A percentile compares a stretch with the other conserved stretches of the same genome.
phyloP scores from a whole-genome alignment of 352 stramenopile genomes.

The Hyaloperonospora brassicae region DNA sequence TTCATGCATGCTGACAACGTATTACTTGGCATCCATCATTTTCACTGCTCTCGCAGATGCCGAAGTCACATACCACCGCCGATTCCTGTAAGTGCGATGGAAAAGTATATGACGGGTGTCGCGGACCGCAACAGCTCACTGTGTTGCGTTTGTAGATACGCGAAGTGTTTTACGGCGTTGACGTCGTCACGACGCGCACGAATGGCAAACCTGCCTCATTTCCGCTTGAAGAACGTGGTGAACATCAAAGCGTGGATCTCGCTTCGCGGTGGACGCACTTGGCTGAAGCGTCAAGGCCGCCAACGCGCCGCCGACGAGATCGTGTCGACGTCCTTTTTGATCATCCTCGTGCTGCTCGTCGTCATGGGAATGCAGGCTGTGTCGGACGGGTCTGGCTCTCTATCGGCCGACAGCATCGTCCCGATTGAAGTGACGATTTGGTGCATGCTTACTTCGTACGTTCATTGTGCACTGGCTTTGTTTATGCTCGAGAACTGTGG shows the following conservation, averaged over 20 bases:
- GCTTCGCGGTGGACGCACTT: constrained; percentile 76
- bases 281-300: constrained; percentile 78
- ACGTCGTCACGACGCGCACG: constrained; percentile 78
- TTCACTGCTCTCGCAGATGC: constrained; percentile 73
- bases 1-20: constrained; percentile 69
- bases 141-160: constrained; percentile 39
- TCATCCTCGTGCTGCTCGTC: constrained; percentile 78
- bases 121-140: constrained; percentile 8
- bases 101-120: neutral
- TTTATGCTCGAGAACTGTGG: neutral
- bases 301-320: constrained; percentile 85
- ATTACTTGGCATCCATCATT: constrained; percentile 63
- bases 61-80: constrained; percentile 80
- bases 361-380: constrained; percentile 82
- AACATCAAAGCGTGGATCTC: constrained; percentile 90
- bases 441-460: constrained; percentile 75
- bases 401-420: constrained; percentile 53
- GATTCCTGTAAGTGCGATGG: constrained; percentile 48
- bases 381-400: constrained; percentile 44
- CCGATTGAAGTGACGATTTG: constrained; percentile 84
- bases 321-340: constrained; percentile 83
- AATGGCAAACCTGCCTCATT: constrained; percentile 80
- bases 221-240: constrained; percentile 85
- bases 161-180: constrained; percentile 85
- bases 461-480: constrained; percentile 1